Evolutionary conservation across 371 early-diverging fungal species (phyloP).

Genomic region (Rhizopus arrhizus): DNA sequence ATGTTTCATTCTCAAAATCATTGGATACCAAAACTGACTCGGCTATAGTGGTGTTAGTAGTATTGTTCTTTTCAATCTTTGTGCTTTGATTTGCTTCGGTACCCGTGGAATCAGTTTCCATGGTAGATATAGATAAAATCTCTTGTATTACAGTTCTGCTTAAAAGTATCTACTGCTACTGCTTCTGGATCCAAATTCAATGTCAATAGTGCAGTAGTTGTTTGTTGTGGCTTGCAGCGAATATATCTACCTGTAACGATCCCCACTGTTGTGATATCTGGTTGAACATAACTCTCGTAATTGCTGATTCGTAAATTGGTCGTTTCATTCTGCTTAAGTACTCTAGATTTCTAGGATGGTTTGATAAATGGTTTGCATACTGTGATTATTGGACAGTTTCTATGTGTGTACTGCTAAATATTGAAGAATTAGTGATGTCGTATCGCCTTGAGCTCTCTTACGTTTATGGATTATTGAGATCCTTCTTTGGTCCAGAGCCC

Average conservation of each 20-base stretch:
- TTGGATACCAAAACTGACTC: conserved; percentile 24
- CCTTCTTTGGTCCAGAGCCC: no score
- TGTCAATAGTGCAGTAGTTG: conserved; percentile 18
- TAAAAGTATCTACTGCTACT: conserved; percentile 30
- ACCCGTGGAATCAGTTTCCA: conserved; percentile 33
- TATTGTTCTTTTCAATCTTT: conserved; percentile 7
- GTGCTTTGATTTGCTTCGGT: conserved; percentile 20
- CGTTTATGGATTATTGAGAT: no score
- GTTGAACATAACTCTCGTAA: background rate
- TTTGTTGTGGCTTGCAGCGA: conserved; percentile 24
- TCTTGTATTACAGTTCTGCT: conserved; percentile 20
- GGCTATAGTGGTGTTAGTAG: conserved; percentile 25
- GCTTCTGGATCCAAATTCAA: conserved; percentile 26
- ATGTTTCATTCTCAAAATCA: conserved; percentile 8
- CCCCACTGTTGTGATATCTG: conserved; percentile 4
- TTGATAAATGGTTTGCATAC: conserved; percentile 5
- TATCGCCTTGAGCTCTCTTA: no score
- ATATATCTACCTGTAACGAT: conserved; percentile 26
- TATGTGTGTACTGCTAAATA: conserved; percentile 5
- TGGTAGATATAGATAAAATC: conserved; percentile 30
- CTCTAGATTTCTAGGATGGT: conserved; percentile 17
- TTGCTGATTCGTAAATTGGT: conserved; percentile 7
- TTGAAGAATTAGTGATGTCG: no score
- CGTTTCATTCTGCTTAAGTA: conserved; percentile 6
- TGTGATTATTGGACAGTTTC: background rate